A percentile compares a stretch with the other conserved stretches of the same genome.
Evolutionary conservation across 441 rosid genomes (phyloP).

Genomic region (Eutrema salsugineum): DNA sequence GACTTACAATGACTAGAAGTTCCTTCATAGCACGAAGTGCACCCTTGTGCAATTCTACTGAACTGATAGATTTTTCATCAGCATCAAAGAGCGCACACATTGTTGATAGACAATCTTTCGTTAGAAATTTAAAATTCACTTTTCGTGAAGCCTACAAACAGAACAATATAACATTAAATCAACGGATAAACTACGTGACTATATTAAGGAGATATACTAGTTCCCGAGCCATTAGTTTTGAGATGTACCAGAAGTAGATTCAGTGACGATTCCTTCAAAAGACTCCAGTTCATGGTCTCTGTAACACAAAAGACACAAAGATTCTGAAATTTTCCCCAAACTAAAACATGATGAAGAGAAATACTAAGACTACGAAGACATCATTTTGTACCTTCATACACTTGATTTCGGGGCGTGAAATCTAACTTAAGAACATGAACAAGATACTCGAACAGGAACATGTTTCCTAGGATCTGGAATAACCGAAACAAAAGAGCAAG

Average conservation of each 20-base stretch:
- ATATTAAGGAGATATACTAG: neutral
- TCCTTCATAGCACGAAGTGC: slow-evolving; percentile 53
- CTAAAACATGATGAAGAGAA: neutral
- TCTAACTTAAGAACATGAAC: slow-evolving; percentile 67
- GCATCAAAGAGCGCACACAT: slow-evolving; percentile 45
- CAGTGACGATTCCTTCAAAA: slow-evolving; percentile 62
- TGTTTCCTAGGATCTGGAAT: slow-evolving; percentile 55
- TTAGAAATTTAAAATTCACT: slow-evolving; percentile 57
- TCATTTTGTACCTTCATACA: too few relatives aligned
- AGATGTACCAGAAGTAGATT: slow-evolving; percentile 69
- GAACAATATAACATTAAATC: slow-evolving; percentile 1
- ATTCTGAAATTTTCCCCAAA: neutral
- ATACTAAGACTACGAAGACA: too few relatives aligned
- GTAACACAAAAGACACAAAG: slow-evolving; percentile 25
- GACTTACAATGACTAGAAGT: slow-evolving; percentile 55
- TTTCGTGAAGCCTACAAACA: slow-evolving; percentile 68
- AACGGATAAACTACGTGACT: neutral
- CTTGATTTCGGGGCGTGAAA: slow-evolving; percentile 38
- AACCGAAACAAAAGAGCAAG: neutral
- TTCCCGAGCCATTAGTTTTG: neutral
- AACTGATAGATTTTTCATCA: slow-evolving; percentile 35
- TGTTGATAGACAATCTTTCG: slow-evolving; percentile 62
- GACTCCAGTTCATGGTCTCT: slow-evolving; percentile 77
- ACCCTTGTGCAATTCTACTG: slow-evolving; percentile 44
- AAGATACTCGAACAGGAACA: slow-evolving; percentile 80